phyloP scores from a whole-genome alignment of 2,329 filamentous ascomycete species.

The Penicillium sp. region DNA sequence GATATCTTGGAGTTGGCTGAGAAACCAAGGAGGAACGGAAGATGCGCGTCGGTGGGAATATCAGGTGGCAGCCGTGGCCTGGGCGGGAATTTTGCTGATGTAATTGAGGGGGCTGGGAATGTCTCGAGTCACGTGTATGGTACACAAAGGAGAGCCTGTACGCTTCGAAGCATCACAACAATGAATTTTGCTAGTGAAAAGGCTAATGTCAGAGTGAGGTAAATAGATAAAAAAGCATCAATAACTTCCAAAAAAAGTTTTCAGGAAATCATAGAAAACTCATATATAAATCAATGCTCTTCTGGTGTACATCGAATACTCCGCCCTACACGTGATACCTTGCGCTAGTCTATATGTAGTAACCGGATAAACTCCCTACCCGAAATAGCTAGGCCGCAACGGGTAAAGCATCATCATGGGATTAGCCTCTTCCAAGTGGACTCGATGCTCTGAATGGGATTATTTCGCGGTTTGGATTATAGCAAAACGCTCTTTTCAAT shows the following conservation, averaged over 20 bases:
- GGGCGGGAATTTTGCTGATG: constrained; percentile 13
- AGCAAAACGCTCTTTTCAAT: not conserved
- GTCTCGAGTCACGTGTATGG: constrained; percentile 20
- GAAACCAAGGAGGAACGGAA: constrained; percentile 16
- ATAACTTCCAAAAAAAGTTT: accelerated
- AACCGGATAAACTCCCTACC: constrained; percentile 13
- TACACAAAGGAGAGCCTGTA: not conserved
- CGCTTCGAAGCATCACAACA: not conserved
- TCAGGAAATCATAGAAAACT: not conserved
- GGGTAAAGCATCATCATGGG: constrained; percentile 26
- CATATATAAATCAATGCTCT: not conserved
- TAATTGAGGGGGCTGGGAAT: constrained; percentile 24
- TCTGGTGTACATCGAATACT: not conserved
- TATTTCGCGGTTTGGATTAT: not conserved
- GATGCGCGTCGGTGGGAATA: constrained; percentile 21
- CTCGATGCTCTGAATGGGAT: constrained; percentile 5
- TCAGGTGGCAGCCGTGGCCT: constrained; percentile 11
- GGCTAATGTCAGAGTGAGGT: accelerated
- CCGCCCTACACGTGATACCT: constrained; percentile 18
- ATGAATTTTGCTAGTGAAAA: not conserved
- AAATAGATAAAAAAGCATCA: not conserved
- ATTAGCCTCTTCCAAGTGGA: constrained; percentile 13
- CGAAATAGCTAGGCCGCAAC: constrained; percentile 15
- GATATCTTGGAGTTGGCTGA: constrained; percentile 17
- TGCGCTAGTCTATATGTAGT: constrained; percentile 12